These are phyloP conservation scores for Blastobotrys chiropterorum DNA, from an alignment of 805 yeast genomes.

Conservation along the genomic window DNA sequence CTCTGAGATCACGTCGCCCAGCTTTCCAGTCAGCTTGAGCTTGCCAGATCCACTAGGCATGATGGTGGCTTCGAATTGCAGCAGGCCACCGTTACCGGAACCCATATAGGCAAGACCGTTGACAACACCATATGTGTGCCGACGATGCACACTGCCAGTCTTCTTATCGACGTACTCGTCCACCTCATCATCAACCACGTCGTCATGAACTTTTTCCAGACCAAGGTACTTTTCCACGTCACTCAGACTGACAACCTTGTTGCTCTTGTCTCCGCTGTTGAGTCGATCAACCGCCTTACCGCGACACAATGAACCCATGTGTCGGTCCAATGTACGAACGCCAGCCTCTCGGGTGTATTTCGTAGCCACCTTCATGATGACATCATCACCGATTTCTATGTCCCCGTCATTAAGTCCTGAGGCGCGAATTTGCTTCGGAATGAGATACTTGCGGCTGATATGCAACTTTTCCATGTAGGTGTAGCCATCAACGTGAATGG, in stretches of 20 bases:
- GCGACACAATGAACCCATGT: slow-evolving; percentile 70
- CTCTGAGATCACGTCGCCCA: slow-evolving; percentile 77
- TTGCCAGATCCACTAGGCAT: slow-evolving; percentile 42
- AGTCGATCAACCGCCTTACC: slow-evolving; percentile 58
- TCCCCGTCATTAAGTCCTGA: slow-evolving; percentile 52
- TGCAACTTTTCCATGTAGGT: slow-evolving; percentile 69
- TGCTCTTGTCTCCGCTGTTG: slow-evolving; percentile 9
- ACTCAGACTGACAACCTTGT: slow-evolving; percentile 31
- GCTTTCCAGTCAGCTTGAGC: slow-evolving; percentile 68
- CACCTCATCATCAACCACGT: slow-evolving; percentile 34
- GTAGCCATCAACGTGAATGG: slow-evolving; percentile 72
- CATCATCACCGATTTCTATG: slow-evolving; percentile 44
- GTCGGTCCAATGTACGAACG: slow-evolving; percentile 71
- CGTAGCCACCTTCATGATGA: slow-evolving; percentile 55
- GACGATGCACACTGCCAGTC: slow-evolving; percentile 22
- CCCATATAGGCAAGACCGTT: slow-evolving; percentile 85
- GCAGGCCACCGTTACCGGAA: slow-evolving; percentile 77
- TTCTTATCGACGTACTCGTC: slow-evolving; percentile 33
- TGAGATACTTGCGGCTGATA: slow-evolving; percentile 60
- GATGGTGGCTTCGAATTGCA: slow-evolving; percentile 72
- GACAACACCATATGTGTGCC: slow-evolving; percentile 64
- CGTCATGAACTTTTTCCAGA: slow-evolving; percentile 45
- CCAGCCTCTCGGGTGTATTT: slow-evolving; percentile 83
- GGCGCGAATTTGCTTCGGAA: slow-evolving; percentile 67
- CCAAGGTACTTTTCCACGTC: slow-evolving; percentile 70